Evolutionary conservation across 2,329 filamentous ascomycete genomes (phyloP).

Genomic region (Diplodia intermedia): DNA sequence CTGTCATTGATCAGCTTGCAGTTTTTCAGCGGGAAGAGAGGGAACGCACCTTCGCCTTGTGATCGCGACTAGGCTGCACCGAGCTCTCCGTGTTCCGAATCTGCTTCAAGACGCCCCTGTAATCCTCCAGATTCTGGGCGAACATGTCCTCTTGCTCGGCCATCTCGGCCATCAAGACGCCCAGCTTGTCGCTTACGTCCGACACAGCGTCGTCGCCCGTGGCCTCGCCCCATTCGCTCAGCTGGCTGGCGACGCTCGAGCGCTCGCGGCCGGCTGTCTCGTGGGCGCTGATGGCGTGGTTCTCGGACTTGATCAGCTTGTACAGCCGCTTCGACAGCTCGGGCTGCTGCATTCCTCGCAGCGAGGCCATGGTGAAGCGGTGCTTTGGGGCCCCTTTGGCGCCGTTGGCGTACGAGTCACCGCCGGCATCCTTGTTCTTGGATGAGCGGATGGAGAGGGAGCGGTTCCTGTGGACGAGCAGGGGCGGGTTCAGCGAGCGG

Average conservation of each 20-base stretch:
- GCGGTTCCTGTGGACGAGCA: conserved; percentile 65
- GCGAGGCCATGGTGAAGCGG: conserved; percentile 83
- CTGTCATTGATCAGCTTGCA: conserved; percentile 41
- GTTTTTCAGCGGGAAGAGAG: background rate
- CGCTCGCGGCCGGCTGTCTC: conserved; percentile 86
- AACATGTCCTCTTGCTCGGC: conserved; percentile 92
- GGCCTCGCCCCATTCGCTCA: conserved; percentile 95
- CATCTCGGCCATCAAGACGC: conserved; percentile 88
- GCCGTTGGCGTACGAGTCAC: conserved; percentile 22
- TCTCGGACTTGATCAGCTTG: conserved; percentile 93
- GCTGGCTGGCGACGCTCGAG: conserved; percentile 81
- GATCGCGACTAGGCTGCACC: conserved; percentile 89
- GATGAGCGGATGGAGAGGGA: conserved; percentile 74
- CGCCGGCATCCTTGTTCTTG: conserved; percentile 47
- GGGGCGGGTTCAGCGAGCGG: conserved; percentile 44
- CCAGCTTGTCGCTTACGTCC: conserved; percentile 94
- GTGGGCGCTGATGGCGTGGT: conserved; percentile 83
- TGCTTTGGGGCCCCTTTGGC: conserved; percentile 59
- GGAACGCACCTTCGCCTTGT: conserved; percentile 70
- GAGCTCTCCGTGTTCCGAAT: conserved; percentile 96
- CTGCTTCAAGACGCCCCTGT: conserved; percentile 80
- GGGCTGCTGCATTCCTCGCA: conserved; percentile 83
- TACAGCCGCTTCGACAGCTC: conserved; percentile 89
- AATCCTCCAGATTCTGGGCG: conserved; percentile 86
- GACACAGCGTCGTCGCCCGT: conserved; percentile 86